Conservation (phyloP, 345 rosid genomes). For the Rhizophora mangle region DNA sequence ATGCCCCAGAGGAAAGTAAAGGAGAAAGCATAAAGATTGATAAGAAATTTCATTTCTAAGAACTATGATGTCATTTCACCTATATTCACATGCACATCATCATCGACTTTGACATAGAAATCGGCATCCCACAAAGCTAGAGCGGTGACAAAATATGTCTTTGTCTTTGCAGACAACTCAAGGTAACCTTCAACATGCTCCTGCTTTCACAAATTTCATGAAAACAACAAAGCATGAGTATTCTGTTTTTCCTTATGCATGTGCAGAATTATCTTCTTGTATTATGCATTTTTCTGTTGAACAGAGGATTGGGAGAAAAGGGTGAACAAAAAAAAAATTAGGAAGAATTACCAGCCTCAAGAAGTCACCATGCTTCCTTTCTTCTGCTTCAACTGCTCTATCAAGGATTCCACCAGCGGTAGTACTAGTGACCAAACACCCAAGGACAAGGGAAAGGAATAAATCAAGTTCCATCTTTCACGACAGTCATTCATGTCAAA, state of each 20-base stretch:
- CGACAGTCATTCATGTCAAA: constrained; percentile 1
- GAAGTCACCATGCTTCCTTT: constrained; percentile 84
- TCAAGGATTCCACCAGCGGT: constrained; percentile 94
- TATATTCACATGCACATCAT: constrained; percentile 94
- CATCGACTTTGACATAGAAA: constrained; percentile 94
- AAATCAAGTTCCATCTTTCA: constrained; percentile 9
- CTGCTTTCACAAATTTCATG: constrained; percentile 39
- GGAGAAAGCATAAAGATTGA: background rate
- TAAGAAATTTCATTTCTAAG: background rate
- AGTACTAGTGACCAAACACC: constrained; percentile 46
- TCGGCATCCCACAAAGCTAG: constrained; percentile 94
- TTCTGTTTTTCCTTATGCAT: background rate
- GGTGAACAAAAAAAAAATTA: constrained; percentile 6
- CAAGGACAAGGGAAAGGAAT: background rate
- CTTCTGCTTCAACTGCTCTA: constrained; percentile 96
- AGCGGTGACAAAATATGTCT: constrained; percentile 82
- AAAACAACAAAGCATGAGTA: background rate
- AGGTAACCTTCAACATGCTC: constrained; percentile 98
- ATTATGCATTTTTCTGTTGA: background rate
- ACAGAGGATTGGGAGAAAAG: constrained; percentile 12
- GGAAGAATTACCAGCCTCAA: constrained; percentile 71
- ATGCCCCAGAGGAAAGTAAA: background rate
- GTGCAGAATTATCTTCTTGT: background rate
- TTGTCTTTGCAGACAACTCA: constrained; percentile 93
- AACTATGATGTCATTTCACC: constrained; percentile 38